Evolutionary conservation across 805 yeast genomes (phyloP), one percentile per base, ranked within the genome.

Genomic region (Hagleromyces aurorensis): DNA sequence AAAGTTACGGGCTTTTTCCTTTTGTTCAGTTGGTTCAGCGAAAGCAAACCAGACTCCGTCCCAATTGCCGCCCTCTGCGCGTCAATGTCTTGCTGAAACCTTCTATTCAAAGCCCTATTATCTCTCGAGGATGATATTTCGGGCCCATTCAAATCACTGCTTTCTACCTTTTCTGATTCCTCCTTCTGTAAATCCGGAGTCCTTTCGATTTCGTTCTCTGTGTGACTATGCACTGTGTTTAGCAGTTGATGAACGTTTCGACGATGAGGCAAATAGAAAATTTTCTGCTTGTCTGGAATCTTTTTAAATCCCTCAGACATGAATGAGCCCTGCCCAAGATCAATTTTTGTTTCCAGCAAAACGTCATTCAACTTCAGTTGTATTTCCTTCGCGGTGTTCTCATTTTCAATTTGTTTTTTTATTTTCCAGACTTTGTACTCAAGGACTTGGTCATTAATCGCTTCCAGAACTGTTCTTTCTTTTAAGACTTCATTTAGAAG

Each of bases 1-100:
- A 87, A 87, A n/a, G 91, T 79, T 6, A 89, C 96, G 0, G 95
- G 94, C 49, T 89, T 89, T 55, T 80, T 83, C 40, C 96, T 70
- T 50, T 84, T 86, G 41, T 84, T 82, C 44, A 89, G 69, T 40
- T 89, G 93, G 52, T 87, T 89, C 59, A 85, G 69, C 24, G 83
- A 78, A 43, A 87, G 61, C 5, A 83, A 69, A 46, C 85, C 96
- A 1, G 82, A 76, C 44, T 83, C 93, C 3, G 84, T 67, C 23
- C 91, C 91, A 43, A 83, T 68, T 45, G 75, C 71, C 40, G 77
- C 82, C 43, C 73, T 74, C 42, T 80, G 87, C 1, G 87, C 84
- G 46, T 78, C 80, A 23, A 85, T 78, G 52, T 83, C 96, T 15
- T 91, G 95, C 4, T 82, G 95, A 48, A 82, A 78, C 40, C 95